Evolutionary conservation across 371 early-diverging fungal genomes (phyloP).

Genomic region (Lichtheimia hyalospora): DNA sequence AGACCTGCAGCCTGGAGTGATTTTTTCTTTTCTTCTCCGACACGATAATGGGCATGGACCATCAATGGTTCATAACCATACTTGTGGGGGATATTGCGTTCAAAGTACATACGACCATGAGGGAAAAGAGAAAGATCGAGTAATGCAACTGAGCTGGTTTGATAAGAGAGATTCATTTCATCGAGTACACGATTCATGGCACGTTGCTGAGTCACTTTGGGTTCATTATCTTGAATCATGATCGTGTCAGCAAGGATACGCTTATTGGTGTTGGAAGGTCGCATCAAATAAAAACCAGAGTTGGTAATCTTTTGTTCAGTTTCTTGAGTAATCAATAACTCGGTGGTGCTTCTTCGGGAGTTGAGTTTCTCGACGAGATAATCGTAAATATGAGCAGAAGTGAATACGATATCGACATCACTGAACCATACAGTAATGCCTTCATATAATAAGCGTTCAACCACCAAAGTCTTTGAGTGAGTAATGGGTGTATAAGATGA

Average conservation of each 20-base stretch:
- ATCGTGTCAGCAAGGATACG: constrained; percentile 43
- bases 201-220: constrained; percentile 47
- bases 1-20: constrained; percentile 37
- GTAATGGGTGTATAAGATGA: constrained; percentile 37
- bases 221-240: constrained; percentile 42
- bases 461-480: constrained; percentile 36
- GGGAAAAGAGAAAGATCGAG: constrained; percentile 45
- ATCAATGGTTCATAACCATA: constrained; percentile 46
- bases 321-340: constrained; percentile 44
- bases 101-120: constrained; percentile 48
- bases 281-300: constrained; percentile 52
- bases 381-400: constrained; percentile 36
- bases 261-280: constrained; percentile 41
- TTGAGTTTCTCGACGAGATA: constrained; percentile 39
- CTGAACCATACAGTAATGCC: constrained; percentile 51
- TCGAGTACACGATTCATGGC: constrained; percentile 49
- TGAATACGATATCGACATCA: constrained; percentile 53
- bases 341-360: constrained; percentile 27
- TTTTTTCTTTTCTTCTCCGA: constrained; percentile 58
- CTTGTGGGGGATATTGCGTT: constrained; percentile 34
- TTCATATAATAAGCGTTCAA: constrained; percentile 36
- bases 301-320: constrained; percentile 42
- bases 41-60: constrained; percentile 46
- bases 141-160: constrained; percentile 36
- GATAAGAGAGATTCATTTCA: constrained; percentile 41